Conservation (phyloP, 495 filamentous ascomycete species). For the Penicillium desertorum region DNA sequence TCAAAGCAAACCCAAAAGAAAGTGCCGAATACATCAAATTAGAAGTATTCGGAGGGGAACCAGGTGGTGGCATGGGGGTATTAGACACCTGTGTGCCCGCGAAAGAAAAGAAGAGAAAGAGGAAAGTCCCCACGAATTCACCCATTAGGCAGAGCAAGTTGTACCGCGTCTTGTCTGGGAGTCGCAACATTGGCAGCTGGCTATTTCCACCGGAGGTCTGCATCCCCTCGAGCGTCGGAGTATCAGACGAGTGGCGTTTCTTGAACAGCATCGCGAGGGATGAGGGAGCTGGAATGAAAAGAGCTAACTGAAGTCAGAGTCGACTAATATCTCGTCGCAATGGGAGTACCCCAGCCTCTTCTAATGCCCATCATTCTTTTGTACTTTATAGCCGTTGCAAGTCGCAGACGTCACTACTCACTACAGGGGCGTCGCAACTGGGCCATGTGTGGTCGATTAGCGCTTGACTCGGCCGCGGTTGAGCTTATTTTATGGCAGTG, state of each 20-base stretch:
- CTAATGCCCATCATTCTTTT: not conserved
- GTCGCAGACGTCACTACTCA: constrained; percentile 24
- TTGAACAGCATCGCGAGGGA: constrained; percentile 10
- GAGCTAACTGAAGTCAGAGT: not conserved
- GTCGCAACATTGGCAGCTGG: constrained; percentile 44
- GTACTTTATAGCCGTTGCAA: not conserved
- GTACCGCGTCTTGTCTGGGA: constrained; percentile 38
- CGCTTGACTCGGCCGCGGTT: not conserved
- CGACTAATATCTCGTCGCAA: not conserved
- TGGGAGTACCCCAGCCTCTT: not conserved
- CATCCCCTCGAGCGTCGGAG: constrained; percentile 15
- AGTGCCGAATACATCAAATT: constrained; percentile 69
- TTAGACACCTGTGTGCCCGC: constrained; percentile 74
- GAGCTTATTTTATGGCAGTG: not conserved
- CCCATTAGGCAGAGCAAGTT: constrained; percentile 62
- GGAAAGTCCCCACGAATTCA: constrained; percentile 77
- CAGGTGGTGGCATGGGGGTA: constrained; percentile 37
- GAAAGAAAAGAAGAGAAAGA: constrained; percentile 84
- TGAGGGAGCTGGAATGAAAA: not conserved
- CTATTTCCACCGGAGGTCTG: constrained; percentile 12
- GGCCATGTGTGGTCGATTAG: constrained; percentile 24
- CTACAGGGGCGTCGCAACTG: not conserved
- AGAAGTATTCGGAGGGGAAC: constrained; percentile 40
- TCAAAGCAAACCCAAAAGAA: constrained; percentile 71
- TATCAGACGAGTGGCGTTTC: constrained; percentile 15